Evolutionary conservation across 768 basidiomycete genomes (phyloP).

Genomic region (Naganishia antarctica): DNA sequence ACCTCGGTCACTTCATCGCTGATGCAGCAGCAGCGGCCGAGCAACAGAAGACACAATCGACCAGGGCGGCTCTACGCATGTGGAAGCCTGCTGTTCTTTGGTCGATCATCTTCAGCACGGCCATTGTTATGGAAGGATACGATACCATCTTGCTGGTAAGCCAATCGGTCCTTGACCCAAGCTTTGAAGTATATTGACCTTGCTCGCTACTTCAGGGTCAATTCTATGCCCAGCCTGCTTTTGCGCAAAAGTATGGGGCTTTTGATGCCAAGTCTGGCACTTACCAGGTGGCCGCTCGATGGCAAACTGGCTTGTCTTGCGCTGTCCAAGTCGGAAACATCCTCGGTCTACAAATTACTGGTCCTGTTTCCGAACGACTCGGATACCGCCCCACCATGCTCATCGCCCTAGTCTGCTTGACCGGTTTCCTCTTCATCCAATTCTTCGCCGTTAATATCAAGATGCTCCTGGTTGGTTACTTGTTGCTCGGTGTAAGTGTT

Average conservation of each 20-base stretch:
- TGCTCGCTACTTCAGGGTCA: slow-evolving; percentile 6
- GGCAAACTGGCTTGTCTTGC: slow-evolving; percentile 48
- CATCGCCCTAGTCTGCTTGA: slow-evolving; percentile 30
- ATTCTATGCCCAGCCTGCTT: slow-evolving; percentile 35
- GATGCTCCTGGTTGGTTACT: slow-evolving; percentile 27
- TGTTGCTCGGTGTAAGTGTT: slow-evolving; percentile 28
- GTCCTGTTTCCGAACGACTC: slow-evolving; percentile 30
- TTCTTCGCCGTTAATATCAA: slow-evolving; percentile 30
- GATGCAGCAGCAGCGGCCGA: slow-evolving; percentile 30
- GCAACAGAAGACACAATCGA: slow-evolving; percentile 32
- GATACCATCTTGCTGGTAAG: slow-evolving; percentile 32
- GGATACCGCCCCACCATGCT: slow-evolving; percentile 34
- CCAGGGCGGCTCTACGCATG: slow-evolving; percentile 35
- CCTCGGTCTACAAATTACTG: slow-evolving; percentile 44
- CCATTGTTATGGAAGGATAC: slow-evolving; percentile 43
- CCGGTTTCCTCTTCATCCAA: slow-evolving; percentile 34
- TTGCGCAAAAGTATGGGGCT: slow-evolving; percentile 33
- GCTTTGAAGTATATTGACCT: not conserved
- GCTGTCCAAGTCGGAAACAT: slow-evolving; percentile 43
- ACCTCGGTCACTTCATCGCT: slow-evolving; percentile 27
- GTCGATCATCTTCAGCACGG: slow-evolving; percentile 38
- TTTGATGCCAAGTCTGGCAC: slow-evolving; percentile 20
- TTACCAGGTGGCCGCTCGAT: slow-evolving; percentile 29
- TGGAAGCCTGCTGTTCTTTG: slow-evolving; percentile 43
- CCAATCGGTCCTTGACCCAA: not conserved